Evolutionary conservation across 2,329 filamentous ascomycete species (phyloP).

Genomic region (Sarocladium strictum): DNA sequence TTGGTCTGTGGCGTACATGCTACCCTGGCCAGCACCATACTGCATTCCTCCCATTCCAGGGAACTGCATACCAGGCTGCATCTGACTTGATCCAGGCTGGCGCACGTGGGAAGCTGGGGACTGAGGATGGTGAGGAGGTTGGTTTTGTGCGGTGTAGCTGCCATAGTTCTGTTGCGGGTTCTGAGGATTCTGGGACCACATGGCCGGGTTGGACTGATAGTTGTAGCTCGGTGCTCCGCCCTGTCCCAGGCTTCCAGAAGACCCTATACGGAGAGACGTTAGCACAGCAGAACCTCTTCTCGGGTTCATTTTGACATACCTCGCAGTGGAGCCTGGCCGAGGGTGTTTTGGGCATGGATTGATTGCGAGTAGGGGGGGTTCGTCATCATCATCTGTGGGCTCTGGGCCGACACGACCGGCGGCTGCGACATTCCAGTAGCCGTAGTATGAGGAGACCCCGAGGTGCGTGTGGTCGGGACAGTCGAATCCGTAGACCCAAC

Average conservation of each 20-base stretch:
- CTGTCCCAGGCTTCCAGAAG: conserved; percentile 46
- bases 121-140: conserved; percentile 45
- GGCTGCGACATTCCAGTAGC: conserved; percentile 50
- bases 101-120: conserved; percentile 56
- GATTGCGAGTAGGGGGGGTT: conserved; percentile 64
- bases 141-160: conserved; percentile 46
- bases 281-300: conserved; percentile 31
- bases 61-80: conserved; percentile 56
- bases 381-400: conserved; percentile 62
- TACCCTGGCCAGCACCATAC: conserved; percentile 48
- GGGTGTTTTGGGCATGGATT: conserved; percentile 63
- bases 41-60: conserved; percentile 56
- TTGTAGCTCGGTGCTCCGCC: conserved; percentile 48
- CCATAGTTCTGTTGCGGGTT: conserved; percentile 52
- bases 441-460: conserved; percentile 53
- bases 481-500: conserved; percentile 37
- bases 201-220: conserved; percentile 52
- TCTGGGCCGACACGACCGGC: conserved; percentile 53
- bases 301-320: conserved; percentile 52
- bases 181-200: conserved; percentile 64
- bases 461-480: conserved; percentile 44
- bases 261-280: conserved; percentile 51
- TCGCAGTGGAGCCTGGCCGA: conserved; percentile 67
- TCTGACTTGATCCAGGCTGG: conserved; percentile 48
- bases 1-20: conserved; percentile 56